Evolutionary conservation across 805 yeast species (phyloP), one percentile per base, ranked within the genome.

Genomic region (Isabelozyma rhagii): DNA sequence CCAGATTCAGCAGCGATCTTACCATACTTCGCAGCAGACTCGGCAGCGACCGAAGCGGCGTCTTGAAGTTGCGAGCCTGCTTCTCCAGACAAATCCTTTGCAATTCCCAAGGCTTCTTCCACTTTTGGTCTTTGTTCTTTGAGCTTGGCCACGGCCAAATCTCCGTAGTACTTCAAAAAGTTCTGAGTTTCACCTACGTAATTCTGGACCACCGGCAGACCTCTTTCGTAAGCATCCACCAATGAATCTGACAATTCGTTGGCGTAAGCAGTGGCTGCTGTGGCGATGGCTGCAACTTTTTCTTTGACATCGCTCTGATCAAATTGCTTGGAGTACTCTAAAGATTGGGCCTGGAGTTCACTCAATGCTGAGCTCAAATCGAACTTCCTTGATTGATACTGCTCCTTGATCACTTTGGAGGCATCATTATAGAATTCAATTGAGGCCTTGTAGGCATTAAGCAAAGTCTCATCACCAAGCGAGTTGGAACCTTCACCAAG

Each of bases 381-480:
- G 13, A 38, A 48, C 39, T 52, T 43, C 29, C 50, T 39, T 8
- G 50, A 47, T 4, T 50, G 39, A 36, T 51, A 55, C 45, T 50
- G 47, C 10, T 48, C 38, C 7, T 44, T 34, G 29, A 59, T 47
- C 18, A 44, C 31, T 8, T 51, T 50, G 4, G 57, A 48, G n/a
- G 68, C 66, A 21, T 49, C 55, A 31, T 56, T 51, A 41, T 53
- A 64, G 48, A 61, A 64, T 17, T 59, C 56, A 11, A 44, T 44
- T 44, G 52, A 62, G 43, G 56, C 47, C 44, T 53, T 48, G 46
- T 49, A 62, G 5, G 57, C 53, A 13, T 51, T 43, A 17, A 45
- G 48, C 41, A 60, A 51, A 39, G 54, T 47, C 18, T 59, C 61
- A 4, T 60, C 61, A 44, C 56, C 54, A 14, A 50, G 54, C 7